Conservation (phyloP, 2,329 filamentous ascomycete genomes). For the Microdochium nivale region DNA sequence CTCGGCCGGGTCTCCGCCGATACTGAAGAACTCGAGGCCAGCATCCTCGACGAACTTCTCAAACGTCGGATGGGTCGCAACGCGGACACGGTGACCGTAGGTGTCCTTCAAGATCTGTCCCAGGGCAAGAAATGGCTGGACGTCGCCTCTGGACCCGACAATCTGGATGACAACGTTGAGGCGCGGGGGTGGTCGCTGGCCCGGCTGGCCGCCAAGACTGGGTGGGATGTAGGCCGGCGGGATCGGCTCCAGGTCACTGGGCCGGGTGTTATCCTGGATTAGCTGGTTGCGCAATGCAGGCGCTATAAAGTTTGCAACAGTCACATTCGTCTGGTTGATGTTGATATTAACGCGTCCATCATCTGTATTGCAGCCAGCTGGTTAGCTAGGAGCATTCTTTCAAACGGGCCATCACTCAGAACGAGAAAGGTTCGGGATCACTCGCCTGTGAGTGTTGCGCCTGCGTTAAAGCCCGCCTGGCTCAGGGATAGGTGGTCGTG, state of each 20-base stretch:
- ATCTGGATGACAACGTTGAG: slow-evolving; percentile 48
- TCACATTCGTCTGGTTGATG: slow-evolving; percentile 62
- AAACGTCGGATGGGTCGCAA: slow-evolving; percentile 48
- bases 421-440: background rate
- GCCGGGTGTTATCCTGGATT: slow-evolving; percentile 31
- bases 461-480: slow-evolving; percentile 54
- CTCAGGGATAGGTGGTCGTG: slow-evolving; percentile 49
- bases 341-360: slow-evolving; percentile 75
- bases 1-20: slow-evolving; percentile 46
- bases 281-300: slow-evolving; percentile 54
- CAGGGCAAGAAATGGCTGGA: slow-evolving; percentile 51
- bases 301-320: slow-evolving; percentile 58
- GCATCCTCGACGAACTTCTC: slow-evolving; percentile 40
- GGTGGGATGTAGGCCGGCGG: slow-evolving; percentile 65
- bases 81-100: slow-evolving; percentile 44
- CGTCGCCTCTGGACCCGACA: slow-evolving; percentile 42
- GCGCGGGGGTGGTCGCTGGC: slow-evolving; percentile 23
- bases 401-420: background rate
- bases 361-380: slow-evolving; percentile 29
- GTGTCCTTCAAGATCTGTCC: slow-evolving; percentile 37
- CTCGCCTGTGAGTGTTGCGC: slow-evolving; percentile 48
- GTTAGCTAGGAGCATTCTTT: slow-evolving; percentile 3
- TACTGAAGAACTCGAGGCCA: slow-evolving; percentile 48
- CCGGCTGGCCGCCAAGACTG: slow-evolving; percentile 57
- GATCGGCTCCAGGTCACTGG: slow-evolving; percentile 28